Base-by-base conservation (phyloP, 2,329 filamentous ascomycete genomes). In the Cytospora leucostoma region DNA sequence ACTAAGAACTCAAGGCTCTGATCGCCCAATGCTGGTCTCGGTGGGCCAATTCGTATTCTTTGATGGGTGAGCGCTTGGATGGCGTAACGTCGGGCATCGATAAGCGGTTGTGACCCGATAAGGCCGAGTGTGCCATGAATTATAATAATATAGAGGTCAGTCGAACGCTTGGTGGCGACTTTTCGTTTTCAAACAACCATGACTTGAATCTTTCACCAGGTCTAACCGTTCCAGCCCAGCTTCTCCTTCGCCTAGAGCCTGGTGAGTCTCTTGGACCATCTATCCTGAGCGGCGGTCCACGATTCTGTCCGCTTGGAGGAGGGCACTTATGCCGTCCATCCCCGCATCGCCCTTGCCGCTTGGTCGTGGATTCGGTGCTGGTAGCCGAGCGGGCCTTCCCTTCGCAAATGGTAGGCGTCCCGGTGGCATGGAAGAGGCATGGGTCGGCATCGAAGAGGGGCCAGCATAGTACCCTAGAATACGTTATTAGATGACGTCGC, bases 221-320 rank as follows among this genome's bases (percentile, higher is more conserved):
- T 4, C 38, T 38, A n/a, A 38, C 51, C 19, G 2, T 32, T 7
- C 13, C 4, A 19, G 32, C 32, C 38, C 49, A 32, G 32, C 38
- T 32, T 54, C 13, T 32, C 27, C 51, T 40, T 10, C 12, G 15
- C n/a, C n/a, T 33, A 49, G 19, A 19, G 27, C n/a, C 58, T 32
- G 8, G 10, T 19, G 19, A 21, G 4, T 33, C 27, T 12, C 27
- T n/a, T 35, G 44, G 44, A 19, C 59, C 61, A 55, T 40, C 37
- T 44, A 40, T 56, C 35, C 47, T 55, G 54, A 54, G 17, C 78
- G 74, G 50, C 79, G 78, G 63, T 82, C 81, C 47, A 87, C 82
- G 65, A 88, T 83, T 68, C 87, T 84, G 37, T 84, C 84, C 11
- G 85, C 85, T 65, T 78, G 79, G 1, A 88, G 71, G 12, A 88